Evolutionary conservation across 1,284 basidiomycete species (phyloP).

Genomic region (Malassezia obtusa): DNA sequence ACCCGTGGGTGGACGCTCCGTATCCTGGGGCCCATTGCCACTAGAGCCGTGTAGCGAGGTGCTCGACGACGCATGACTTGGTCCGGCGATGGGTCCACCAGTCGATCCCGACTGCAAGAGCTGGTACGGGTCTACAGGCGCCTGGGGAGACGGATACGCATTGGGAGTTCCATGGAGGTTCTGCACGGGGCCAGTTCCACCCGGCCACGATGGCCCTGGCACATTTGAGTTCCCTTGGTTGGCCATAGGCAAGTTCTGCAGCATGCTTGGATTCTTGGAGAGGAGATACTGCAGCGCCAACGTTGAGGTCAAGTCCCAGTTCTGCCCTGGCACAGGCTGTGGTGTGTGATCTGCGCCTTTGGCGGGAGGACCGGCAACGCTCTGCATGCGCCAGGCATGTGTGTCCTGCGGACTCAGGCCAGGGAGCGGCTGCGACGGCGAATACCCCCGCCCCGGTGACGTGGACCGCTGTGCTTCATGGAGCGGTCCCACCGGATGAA

Average conservation of each 20-base stretch:
- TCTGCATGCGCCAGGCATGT: not conserved
- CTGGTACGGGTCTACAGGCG: not conserved
- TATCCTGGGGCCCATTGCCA: too few species aligned
- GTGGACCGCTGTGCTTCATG: too few species aligned
- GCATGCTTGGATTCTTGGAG: constrained; percentile 27
- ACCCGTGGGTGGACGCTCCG: constrained; percentile 15
- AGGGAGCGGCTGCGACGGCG: too few species aligned
- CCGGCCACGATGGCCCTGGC: too few species aligned
- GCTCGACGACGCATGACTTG: constrained; percentile 13
- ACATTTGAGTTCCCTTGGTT: too few species aligned
- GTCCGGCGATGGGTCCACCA: not conserved
- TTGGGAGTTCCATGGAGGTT: too few species aligned
- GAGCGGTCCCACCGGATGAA: too few species aligned
- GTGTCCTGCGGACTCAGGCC: not conserved
- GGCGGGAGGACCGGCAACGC: not conserved
- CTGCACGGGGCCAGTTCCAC: too few species aligned
- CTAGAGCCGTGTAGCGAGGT: too few species aligned
- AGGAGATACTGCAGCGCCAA: constrained; percentile 45
- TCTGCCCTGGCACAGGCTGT: not conserved
- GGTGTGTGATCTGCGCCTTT: not conserved
- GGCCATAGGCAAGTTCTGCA: constrained; percentile 7
- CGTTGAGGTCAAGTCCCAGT: constrained; percentile 35
- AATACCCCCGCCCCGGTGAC: too few species aligned
- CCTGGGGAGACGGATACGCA: not conserved
- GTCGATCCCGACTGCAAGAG: too few species aligned